Evolutionary conservation across 768 basidiomycete genomes (phyloP).

Genomic region (Hypholoma fasciculare): DNA sequence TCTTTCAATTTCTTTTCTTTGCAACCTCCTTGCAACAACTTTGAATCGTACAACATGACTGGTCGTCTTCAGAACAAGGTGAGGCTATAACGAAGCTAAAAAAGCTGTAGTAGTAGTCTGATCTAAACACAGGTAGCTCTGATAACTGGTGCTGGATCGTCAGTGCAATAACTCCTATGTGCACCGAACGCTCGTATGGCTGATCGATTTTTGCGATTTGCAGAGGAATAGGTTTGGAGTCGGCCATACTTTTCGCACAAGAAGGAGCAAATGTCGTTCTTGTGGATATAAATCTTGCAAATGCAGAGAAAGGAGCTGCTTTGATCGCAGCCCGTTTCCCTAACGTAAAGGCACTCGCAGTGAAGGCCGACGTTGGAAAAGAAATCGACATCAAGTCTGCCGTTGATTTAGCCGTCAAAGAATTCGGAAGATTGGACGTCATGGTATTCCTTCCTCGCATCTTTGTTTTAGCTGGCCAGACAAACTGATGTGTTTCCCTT

Average conservation of each 20-base stretch:
- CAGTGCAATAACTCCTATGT: conserved; percentile 27
- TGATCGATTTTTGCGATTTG: conserved; percentile 14
- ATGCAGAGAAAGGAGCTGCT: conserved; percentile 65
- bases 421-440: conserved; percentile 93
- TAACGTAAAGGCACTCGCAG: conserved; percentile 64
- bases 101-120: background rate
- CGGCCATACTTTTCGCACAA: conserved; percentile 90
- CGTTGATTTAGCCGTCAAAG: conserved; percentile 75
- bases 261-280: conserved; percentile 93
- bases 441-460: conserved; percentile 62
- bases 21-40: conserved; percentile 6
- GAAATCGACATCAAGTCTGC: conserved; percentile 84
- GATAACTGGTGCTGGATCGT: conserved; percentile 90
- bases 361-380: conserved; percentile 86
- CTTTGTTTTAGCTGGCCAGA: background rate
- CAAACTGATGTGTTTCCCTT: background rate
- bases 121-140: conserved; percentile 56
- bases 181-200: conserved; percentile 15
- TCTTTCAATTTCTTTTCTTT: conserved; percentile 3
- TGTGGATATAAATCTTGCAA: conserved; percentile 81
- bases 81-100: conserved; percentile 7
- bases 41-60: conserved; percentile 41
- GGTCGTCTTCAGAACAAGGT: conserved; percentile 73
- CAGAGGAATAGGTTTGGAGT: conserved; percentile 96
- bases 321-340: conserved; percentile 68